phyloP scores from a whole-genome alignment of 1,284 basidiomycete species.

The Exobasidium cylindrosporum region DNA sequence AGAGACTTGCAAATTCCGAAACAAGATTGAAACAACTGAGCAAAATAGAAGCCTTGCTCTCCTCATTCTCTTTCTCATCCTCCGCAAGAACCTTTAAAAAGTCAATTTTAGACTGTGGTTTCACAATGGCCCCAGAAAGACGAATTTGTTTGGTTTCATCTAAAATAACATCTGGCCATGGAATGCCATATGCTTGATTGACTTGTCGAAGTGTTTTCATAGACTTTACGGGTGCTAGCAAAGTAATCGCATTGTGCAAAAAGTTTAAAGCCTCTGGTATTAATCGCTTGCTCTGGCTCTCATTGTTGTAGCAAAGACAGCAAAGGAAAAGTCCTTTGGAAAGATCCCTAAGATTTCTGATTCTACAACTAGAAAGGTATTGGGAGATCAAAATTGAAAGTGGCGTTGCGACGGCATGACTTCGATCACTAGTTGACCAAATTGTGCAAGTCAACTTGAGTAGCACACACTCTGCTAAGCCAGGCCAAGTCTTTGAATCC shows the following conservation, averaged over 20 bases:
- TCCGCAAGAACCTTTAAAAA: not conserved
- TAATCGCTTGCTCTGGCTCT: conserved; percentile 76
- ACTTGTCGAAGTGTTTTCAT: conserved; percentile 1
- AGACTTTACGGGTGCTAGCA: conserved; percentile 56
- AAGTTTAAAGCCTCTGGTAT: conserved; percentile 89
- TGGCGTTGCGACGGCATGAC: conserved; percentile 82
- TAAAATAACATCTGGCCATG: conserved; percentile 43
- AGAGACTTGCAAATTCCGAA: conserved; percentile 37
- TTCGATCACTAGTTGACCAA: conserved; percentile 93
- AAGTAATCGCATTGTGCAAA: conserved; percentile 70
- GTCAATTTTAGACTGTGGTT: conserved; percentile 11
- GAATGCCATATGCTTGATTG: conserved; percentile 47
- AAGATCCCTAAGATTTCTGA: conserved; percentile 73
- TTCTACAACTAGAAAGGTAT: conserved; percentile 79
- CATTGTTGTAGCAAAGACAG: conserved; percentile 72
- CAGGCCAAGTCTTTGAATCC: conserved; percentile 81
- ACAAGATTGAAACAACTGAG: conserved; percentile 29
- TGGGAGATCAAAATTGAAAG: conserved; percentile 83
- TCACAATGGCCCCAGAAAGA: not conserved
- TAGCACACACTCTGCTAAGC: conserved; percentile 74
- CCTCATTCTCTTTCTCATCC: conserved; percentile 8
- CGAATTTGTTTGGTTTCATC: conserved; percentile 16
- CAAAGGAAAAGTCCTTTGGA: conserved; percentile 84
- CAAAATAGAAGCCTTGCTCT: conserved; percentile 18
- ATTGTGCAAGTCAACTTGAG: conserved; percentile 75